Evolutionary conservation across 2,329 filamentous ascomycete species (phyloP).

Genomic region (Fusarium tjaetaba): DNA sequence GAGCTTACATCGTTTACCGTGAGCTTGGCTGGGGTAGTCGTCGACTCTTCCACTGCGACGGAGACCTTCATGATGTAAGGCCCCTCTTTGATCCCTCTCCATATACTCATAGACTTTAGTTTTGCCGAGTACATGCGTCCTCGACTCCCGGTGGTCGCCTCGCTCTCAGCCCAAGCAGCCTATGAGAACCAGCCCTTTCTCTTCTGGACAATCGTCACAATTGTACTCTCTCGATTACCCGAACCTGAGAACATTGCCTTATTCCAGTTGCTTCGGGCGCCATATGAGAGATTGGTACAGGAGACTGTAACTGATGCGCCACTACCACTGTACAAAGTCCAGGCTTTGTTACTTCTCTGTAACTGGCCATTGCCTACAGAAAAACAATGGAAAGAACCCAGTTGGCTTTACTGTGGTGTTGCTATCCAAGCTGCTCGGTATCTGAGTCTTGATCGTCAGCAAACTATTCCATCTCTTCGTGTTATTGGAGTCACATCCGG

Average conservation of each 20-base stretch:
- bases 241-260: neutral
- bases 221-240: conserved; percentile 11
- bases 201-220: conserved; percentile 34
- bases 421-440: conserved; percentile 32
- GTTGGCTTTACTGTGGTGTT: conserved; percentile 32
- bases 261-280: neutral
- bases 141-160: conserved; percentile 21
- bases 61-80: conserved; percentile 25
- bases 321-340: conserved; percentile 29
- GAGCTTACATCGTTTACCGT: neutral
- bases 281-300: conserved; percentile 19
- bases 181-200: conserved; percentile 20
- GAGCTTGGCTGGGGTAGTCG: neutral
- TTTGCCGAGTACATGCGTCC: conserved; percentile 31
- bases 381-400: conserved; percentile 16
- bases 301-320: conserved; percentile 14
- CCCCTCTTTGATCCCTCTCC: accelerated
- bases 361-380: conserved; percentile 29
- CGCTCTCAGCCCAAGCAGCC: neutral
- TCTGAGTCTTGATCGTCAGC: conserved; percentile 29
- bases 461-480: conserved; percentile 15
- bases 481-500: conserved; percentile 23
- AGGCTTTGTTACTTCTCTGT: conserved; percentile 22
- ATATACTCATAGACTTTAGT: neutral
- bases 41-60: conserved; percentile 6